Evolutionary conservation across 768 basidiomycete genomes (phyloP), one percentile per base, ranked within the genome.

Genomic region (Lentinula guzmanii): DNA sequence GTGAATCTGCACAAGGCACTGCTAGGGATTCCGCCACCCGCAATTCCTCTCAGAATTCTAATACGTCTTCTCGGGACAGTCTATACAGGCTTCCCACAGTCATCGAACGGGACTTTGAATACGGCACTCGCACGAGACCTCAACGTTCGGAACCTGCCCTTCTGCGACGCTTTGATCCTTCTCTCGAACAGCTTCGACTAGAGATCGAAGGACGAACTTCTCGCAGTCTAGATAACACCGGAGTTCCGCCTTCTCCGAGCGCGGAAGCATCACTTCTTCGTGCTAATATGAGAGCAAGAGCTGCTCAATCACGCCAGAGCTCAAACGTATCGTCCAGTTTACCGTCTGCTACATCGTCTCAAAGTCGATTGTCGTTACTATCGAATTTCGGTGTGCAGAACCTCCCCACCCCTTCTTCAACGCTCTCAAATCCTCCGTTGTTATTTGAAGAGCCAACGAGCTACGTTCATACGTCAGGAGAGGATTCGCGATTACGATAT

Each of bases 361-460:
- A 37, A 18, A 57, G 62, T 28, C 67, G 76, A 55, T 67, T 79
- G 4, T 79, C 78, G 16, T 62, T 77, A 51, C 67, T 80, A 37
- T 79, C 79, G 16, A 77, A 75, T 65, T 69, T 79, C 46, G 75
- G 65, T 9, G 70, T 78, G 5, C 74, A 76, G 50, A 78, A 77
- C 60, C 61, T 78, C 21, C 58, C 75, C 13, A 76, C 74, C 10
- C 77, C 77, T 11, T 63, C 68, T 11, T 74, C 75, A 5, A 68
- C 70, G 28, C 58, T 66, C 21, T 60, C 69, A n/a, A 65, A 68
- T 11, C 70, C 73, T 6, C 72, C 75, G 41, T 69, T 79, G 9
- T 66, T 79, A 11, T 79, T 79, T 57, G 75, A 77, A 28, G 79
- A 79, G 63, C 77, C 77, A 4, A 61, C 68, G 11, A 77, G 74